Evolutionary conservation across 176 grass and related monocot species (phyloP), one percentile per base, ranked within the genome.

Genomic region (Echinochloa phyllopogon): DNA sequence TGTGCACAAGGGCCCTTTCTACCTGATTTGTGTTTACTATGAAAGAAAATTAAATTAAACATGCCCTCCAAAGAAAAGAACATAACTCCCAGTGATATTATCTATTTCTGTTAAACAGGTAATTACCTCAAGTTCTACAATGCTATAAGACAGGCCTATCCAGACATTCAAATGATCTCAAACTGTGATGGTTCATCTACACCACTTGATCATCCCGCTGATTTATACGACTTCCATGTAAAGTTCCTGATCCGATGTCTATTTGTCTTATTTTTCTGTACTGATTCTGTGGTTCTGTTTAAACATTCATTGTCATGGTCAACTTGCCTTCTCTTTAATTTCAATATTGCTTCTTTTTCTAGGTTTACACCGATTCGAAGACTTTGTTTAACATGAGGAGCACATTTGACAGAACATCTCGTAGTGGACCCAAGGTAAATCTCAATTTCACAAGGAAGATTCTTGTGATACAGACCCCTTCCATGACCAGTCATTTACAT

Each of bases 171-270:
- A 74, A 82, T 98, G 66, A 95, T 98, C 86, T 92, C 93, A 77
- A 95, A 94, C 50, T 95, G 93, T 78, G 91, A 98, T 78, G 93
- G 86, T 63, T 95, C 93, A 53, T 89, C 87, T 70, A 85, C 0
- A 39, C 82, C 83, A 75, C 87, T 98, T 76, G 86, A 98, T 89
- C 96, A 98, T 67, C 93, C 96, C 77, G 96, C 91, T 89, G 96
- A 95, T 87, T 71, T 93, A 6, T 98, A 92, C 11, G 96, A 98
- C 36, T 95, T 92, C 40, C 96, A 98, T 92, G 93, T 98, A 92
- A 75, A 80, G 65, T 74, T 73, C 39, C 67, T 82, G n/a, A n/a
- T 53, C 61, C 57, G 36, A 83, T 59, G 10, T 69, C 45, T 79
- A 15, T 49, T 64, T 63, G 6, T 57, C 59, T 82, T 42, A 42